Evolutionary conservation across 148 eudicot species (phyloP).

Genomic region (Rhododendron mucronatum): DNA sequence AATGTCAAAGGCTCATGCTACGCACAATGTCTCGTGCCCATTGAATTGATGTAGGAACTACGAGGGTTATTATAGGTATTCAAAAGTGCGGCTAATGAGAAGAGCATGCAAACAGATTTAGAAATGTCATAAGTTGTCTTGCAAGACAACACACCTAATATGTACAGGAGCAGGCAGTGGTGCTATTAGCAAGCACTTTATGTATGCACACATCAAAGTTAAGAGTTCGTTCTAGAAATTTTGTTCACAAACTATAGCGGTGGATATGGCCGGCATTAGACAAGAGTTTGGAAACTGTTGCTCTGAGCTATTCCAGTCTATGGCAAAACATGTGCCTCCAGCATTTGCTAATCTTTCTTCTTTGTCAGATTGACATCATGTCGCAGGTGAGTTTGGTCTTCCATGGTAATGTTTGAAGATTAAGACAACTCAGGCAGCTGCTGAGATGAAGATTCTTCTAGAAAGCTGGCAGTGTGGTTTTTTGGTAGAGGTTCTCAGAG

Average conservation of each 20-base stretch:
- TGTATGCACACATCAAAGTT: not conserved
- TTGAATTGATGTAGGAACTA: not conserved
- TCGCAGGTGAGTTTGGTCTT: not conserved
- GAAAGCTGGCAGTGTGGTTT: not conserved
- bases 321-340: not conserved
- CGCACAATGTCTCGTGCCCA: not conserved
- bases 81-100: not conserved
- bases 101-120: not conserved
- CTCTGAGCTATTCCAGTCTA: not conserved
- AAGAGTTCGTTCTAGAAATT: not conserved
- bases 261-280: not conserved
- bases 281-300: not conserved
- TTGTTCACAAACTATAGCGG: not conserved
- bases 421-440: not conserved
- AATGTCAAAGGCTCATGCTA: not conserved
- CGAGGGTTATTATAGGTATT: not conserved
- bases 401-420: not conserved
- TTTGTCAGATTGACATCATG: not conserved
- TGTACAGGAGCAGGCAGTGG: not conserved
- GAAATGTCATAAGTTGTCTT: not conserved
- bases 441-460: not conserved
- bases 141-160: not conserved
- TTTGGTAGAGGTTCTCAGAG: not conserved
- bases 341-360: not conserved
- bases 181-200: not conserved